phyloP scores from a whole-genome alignment of 257 asterid genomes.

The Salvia miltiorrhiza region DNA sequence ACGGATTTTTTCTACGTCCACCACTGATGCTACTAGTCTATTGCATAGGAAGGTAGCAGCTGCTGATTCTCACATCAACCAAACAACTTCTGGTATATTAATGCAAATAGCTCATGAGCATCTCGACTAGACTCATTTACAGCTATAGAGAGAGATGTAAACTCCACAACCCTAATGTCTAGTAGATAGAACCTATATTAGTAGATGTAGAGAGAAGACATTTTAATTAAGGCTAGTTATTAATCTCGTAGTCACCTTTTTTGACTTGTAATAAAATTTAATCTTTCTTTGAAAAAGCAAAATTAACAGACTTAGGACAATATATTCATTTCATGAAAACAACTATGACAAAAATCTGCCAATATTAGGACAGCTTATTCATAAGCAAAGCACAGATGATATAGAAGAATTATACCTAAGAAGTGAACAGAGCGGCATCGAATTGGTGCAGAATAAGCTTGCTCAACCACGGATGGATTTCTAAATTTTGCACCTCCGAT shows the following conservation, averaged over 20 bases:
- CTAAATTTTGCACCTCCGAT: constrained; percentile 78
- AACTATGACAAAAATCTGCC: constrained; percentile 1
- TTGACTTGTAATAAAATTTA: not conserved
- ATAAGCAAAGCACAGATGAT: not conserved
- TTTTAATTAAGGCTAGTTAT: not conserved
- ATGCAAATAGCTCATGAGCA: not conserved
- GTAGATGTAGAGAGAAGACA: not conserved
- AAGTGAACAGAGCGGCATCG: constrained; percentile 76
- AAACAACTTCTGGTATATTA: not conserved
- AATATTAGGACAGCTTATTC: not conserved
- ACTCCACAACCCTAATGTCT: not conserved
- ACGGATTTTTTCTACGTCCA: too few relatives aligned
- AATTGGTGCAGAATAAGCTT: constrained; percentile 62
- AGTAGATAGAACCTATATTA: not conserved
- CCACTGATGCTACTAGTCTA: too few relatives aligned
- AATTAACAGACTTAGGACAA: not conserved
- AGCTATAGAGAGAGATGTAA: not conserved
- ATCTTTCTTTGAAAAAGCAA: not conserved
- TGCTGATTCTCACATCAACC: not conserved
- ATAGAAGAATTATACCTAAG: constrained; percentile 47
- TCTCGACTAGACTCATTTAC: not conserved
- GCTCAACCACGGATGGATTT: constrained; percentile 43
- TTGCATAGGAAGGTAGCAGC: not conserved
- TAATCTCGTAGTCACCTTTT: not conserved
- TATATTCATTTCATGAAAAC: not conserved